A percentile compares a stretch with the other conserved stretches of the same genome.
Conservation (phyloP, 768 basidiomycete species). For the Mycena olivaceomarginata region DNA sequence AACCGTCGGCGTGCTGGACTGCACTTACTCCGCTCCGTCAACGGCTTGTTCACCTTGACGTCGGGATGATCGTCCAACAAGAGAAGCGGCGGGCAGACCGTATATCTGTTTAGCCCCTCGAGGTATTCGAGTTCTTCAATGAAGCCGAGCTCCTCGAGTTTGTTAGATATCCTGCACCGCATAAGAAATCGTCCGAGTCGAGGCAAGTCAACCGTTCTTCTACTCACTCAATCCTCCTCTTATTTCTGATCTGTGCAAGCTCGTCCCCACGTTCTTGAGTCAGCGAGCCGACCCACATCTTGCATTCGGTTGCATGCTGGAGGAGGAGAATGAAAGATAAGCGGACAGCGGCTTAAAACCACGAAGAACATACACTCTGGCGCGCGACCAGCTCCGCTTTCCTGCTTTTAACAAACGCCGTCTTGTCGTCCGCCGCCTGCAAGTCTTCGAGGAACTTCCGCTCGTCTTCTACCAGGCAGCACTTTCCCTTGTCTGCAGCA, state of each 20-base stretch:
- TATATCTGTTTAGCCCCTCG: not conserved
- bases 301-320: slow-evolving; percentile 30
- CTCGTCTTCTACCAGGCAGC: slow-evolving; percentile 44
- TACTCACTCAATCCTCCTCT: slow-evolving; percentile 40
- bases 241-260: slow-evolving; percentile 34
- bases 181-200: not conserved
- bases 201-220: not conserved
- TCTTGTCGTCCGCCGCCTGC: slow-evolving; percentile 19
- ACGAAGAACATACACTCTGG: slow-evolving; percentile 20
- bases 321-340: not conserved
- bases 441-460: slow-evolving; percentile 47
- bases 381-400: slow-evolving; percentile 37
- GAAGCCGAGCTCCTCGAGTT: slow-evolving; percentile 44
- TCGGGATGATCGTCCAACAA: slow-evolving; percentile 43
- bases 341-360: not conserved
- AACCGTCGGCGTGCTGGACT: slow-evolving; percentile 1
- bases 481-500: slow-evolving; percentile 31
- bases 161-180: slow-evolving; percentile 33
- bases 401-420: slow-evolving; percentile 42
- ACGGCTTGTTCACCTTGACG: slow-evolving; percentile 41
- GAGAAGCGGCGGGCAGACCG: slow-evolving; percentile 14
- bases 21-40: slow-evolving; percentile 46
- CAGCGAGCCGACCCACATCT: slow-evolving; percentile 38
- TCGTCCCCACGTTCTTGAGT: slow-evolving; percentile 32
- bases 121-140: slow-evolving; percentile 35